Base-by-base conservation (phyloP, 2,329 filamentous ascomycete species). In the Cercospora sp. region DNA sequence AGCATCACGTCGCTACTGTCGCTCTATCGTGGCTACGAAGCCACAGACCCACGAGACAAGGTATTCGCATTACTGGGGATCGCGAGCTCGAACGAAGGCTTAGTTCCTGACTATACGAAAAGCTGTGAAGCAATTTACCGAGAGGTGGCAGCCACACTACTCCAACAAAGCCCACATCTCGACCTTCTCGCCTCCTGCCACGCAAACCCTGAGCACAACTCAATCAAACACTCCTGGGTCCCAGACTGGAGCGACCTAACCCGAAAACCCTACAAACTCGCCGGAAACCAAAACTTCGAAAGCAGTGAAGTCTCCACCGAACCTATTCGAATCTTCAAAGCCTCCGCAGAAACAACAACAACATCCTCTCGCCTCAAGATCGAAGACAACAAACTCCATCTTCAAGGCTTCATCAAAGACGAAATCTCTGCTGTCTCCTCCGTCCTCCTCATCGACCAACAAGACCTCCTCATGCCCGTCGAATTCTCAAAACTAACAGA, bases 51-150 rank as follows among this genome's bases (percentile, higher is more conserved):
- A 18, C 61, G 65, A 31, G 65, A 67, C 36, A 64, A 64, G 26
- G 65, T 67, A 2, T 67, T 67, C 40, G 65, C 65, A 12, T 31
- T 67, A 7, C 53, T 64, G 18, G 65, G 65, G 3, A 66, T 66
- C 31, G 28, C 59, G 13, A 55, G 51, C 23, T 45, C 59, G 13
- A 18, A 12, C 3, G 28, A 36, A 33, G 55, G 28, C 31, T 36
- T 59, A 23, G 31, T 59, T 4, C 55, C 55, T 10, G 55, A 59
- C 12, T 59, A 59, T 5, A 36, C 55, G 16, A 59, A 59, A 59
- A 33, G 26, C 31, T 59, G 55, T 2, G 28, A 36, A 18, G 16
- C 28, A 33, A 30, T 59, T 8, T 59, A 59, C 1, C 28, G 33
- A 20, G 55, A 59, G 5, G 30, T 59, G 5, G 55, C 55, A 2